Base-by-base conservation (phyloP, 129 eudicot species). In the Calendula officinalis region DNA sequence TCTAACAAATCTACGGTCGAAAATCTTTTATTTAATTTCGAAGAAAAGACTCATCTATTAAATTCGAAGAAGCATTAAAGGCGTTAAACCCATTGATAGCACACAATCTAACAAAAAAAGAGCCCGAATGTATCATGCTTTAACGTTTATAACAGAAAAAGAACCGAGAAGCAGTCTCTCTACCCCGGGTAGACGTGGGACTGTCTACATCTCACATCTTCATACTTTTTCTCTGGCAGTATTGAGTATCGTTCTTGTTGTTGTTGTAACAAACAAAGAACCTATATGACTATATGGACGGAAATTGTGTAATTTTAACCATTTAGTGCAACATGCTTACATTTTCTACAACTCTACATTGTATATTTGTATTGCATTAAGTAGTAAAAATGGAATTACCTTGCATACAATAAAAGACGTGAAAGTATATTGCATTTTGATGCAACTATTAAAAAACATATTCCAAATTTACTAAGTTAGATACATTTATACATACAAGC, bases 11-110 rank as follows among this genome's bases (percentile, higher is more conserved):
- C 70, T 22, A 51, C 3, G 1, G 43, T 33, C 37, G 38, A 47
- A 50, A 17, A 42, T 5, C 8, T 10, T 16, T 49, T 16, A 45
- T 48, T 48, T 6, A 8, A 64, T 64, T 49, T 37, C 17, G 33
- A 14, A 39, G 6, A 59, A 34, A 46, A 15, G 34, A 3, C 0
- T 44, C 52, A n/a, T 56, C 41, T 38, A 44, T 11, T 27, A 22
- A 66, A 32, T 30, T 41, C 8, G 37, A 53, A 43, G 50, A 33
- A 40, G 65, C 73, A 33, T 57, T 33, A 69, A 69, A 17, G 17
- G 48, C n/a, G 14, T 37, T 69, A 69, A 45, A 56, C 14, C 9
- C 48, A 50, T 51, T 6, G 32, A 53, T 33, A 52, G 48, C 76
- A 61, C 11, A 4, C 39, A 4, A 50, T 33, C 69, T 30, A 34